Base-by-base conservation (phyloP, 176 grass and related monocot genomes). In the Chrysopogon serrulatus region DNA sequence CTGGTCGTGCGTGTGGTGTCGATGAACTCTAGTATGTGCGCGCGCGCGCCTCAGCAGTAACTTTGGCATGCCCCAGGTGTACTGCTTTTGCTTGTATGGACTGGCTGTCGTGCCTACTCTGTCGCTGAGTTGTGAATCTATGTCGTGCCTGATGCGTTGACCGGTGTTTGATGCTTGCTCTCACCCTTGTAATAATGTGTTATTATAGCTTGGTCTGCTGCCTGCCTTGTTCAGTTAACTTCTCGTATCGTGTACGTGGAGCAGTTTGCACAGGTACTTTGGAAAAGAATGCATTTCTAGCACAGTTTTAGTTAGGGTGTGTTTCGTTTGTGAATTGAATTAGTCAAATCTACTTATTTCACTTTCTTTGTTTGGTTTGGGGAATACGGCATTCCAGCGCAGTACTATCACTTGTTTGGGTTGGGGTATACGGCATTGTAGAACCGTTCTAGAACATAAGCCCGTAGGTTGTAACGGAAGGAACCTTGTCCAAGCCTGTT, bases 41-140 rank as follows among this genome's bases (percentile, higher is more conserved):
- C 13, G 59, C 66, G 68, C 6, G 40, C 49, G n/a, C 30, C 35
- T 35, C 26, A 79, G 74, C 80, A 78, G 82, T 80, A 21, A 67
- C 63, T 36, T 4, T 76, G 33, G 0, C 54, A 24, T 57, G 54
- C 54, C 9, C 0, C 34, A 17, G 30, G 23, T 65, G 3, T 72
- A 77, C 54, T 57, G 73, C 33, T 70, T 1, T n/a, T 59, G 51
- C 51, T 61, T 68, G 18, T 61, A 18, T 88, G 40, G 44, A 49
- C 26, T 68, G 47, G 76, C 51, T 60, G 36, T 42, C 30, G 8
- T 75, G 5, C 10, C 12, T 43, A 39, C 4, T 47, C 11, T 18
- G 65, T 71, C 4, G 56, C 33, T 37, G 30, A 47, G 11, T 30
- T 76, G 15, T 14, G 27, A 65, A 35, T 66, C 39, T 87, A 27